Evolutionary conservation across 2,329 filamentous ascomycete genomes (phyloP).

Genomic region (Pyricularia pennisetigena): DNA sequence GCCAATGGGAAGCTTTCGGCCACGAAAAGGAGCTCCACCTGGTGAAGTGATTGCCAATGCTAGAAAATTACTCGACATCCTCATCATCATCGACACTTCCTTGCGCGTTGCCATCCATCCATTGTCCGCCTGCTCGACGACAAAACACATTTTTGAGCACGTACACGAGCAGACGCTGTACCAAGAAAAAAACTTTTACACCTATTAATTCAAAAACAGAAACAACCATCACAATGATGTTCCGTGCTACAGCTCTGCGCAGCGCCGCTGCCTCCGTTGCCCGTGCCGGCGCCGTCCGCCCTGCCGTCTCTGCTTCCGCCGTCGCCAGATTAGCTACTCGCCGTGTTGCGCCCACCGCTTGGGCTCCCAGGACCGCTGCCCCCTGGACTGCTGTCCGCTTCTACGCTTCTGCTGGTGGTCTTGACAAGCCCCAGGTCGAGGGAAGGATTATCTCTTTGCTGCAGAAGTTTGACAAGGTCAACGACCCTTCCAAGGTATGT

Average conservation of each 20-base stretch:
- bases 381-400: conserved; percentile 63
- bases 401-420: conserved; percentile 75
- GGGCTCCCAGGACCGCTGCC: conserved; percentile 41
- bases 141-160: conserved; percentile 13
- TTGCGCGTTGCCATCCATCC: background rate
- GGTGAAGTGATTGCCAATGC: conserved; percentile 1
- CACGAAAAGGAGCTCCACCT: background rate
- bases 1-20: background rate
- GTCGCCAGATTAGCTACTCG: conserved; percentile 48
- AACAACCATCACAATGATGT: conserved; percentile 49
- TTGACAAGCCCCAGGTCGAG: conserved; percentile 62
- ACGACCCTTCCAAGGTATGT: conserved; percentile 53
- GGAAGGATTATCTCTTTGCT: conserved; percentile 86
- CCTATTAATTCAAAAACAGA: background rate
- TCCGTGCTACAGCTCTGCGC: conserved; percentile 78
- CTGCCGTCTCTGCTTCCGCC: conserved; percentile 49
- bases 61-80: conserved; percentile 3
- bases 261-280: conserved; percentile 42
- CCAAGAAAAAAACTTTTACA: background rate
- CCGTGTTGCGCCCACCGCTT: conserved; percentile 29
- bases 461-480: conserved; percentile 95
- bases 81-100: conserved; percentile 3
- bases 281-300: conserved; percentile 40
- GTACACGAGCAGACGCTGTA: background rate
- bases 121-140: background rate